Percentiles rank a stretch among this genome's conserved stretches.
phyloP scores from a whole-genome alignment of 768 basidiomycete genomes.

The Austroboletus festivus region DNA sequence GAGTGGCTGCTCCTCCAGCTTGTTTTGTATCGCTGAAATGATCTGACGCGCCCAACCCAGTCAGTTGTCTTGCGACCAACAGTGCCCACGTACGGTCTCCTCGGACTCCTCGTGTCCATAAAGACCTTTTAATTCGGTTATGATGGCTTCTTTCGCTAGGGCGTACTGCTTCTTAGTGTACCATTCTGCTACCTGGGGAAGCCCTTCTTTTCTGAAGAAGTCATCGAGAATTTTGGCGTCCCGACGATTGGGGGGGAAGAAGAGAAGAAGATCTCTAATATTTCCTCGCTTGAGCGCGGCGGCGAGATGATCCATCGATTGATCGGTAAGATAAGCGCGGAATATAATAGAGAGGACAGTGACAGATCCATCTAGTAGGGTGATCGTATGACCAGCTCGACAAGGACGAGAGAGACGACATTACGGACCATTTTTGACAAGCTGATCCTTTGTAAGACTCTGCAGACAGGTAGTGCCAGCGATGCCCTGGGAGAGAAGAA shows the following conservation, averaged over 20 bases:
- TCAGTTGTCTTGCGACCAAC: conserved; percentile 4
- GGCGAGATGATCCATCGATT: conserved; percentile 88
- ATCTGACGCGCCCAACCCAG: conserved; percentile 47
- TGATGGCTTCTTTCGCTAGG: conserved; percentile 74
- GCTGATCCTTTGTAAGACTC: conserved; percentile 87
- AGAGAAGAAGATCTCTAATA: conserved; percentile 78
- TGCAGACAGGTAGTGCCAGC: conserved; percentile 74
- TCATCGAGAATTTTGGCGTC: conserved; percentile 73
- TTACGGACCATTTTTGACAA: conserved; percentile 84
- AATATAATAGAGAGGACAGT: conserved; percentile 75
- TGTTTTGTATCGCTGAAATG: conserved; percentile 64
- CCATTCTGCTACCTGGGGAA: conserved; percentile 87
- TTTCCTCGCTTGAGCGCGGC: conserved; percentile 78
- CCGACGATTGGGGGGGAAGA: conserved; percentile 86
- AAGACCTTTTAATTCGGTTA: conserved; percentile 65
- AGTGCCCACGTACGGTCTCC: conserved; percentile 53
- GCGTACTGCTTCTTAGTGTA: conserved; percentile 88
- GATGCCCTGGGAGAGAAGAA: conserved; percentile 82
- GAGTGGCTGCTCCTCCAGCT: conserved; percentile 76
- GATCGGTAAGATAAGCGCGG: conserved; percentile 75
- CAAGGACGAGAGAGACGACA: not conserved
- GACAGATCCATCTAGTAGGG: conserved; percentile 65
- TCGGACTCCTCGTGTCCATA: conserved; percentile 65
- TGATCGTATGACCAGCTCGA: conserved; percentile 9
- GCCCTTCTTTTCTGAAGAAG: conserved; percentile 78